These are phyloP conservation scores for Ustanciosporium gigantosporum DNA, from an alignment of 1,284 basidiomycete genomes.

Conservation along the genomic window DNA sequence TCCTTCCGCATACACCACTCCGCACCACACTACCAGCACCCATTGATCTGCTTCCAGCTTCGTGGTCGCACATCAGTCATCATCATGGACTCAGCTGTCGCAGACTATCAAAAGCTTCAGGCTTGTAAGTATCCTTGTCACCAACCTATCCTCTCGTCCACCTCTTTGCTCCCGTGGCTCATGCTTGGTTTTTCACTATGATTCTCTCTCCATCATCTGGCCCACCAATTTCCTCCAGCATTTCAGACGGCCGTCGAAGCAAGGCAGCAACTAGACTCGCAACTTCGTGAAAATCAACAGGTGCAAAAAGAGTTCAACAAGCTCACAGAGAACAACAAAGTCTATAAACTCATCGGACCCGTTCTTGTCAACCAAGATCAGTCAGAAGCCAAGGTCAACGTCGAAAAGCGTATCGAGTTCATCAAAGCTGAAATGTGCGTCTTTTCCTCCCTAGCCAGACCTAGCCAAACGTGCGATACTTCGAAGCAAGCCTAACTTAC, in stretches of 20 bases:
- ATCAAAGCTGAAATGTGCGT: constrained; percentile 85
- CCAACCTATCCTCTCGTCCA: background rate
- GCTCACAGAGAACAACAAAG: constrained; percentile 75
- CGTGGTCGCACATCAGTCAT: too few species aligned
- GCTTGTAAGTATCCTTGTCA: constrained; percentile 17
- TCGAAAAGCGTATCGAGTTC: constrained; percentile 88
- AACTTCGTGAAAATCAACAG: constrained; percentile 85
- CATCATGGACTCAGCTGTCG: constrained; percentile 34
- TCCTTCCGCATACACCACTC: too few species aligned
- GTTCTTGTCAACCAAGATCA: constrained; percentile 89
- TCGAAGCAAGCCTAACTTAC: background rate
- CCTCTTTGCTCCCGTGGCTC: too few species aligned
- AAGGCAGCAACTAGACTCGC: constrained; percentile 64
- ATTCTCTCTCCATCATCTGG: too few species aligned
- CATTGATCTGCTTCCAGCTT: too few species aligned
- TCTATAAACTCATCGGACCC: constrained; percentile 92
- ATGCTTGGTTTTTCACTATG: too few species aligned
- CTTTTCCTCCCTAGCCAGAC: background rate
- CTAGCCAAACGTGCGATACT: background rate
- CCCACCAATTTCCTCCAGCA: constrained; percentile 11
- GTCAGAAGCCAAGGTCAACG: constrained; percentile 82
- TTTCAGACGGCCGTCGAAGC: constrained; percentile 48
- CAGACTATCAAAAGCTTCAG: constrained; percentile 45
- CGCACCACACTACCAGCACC: too few species aligned
- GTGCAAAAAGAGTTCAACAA: constrained; percentile 91